Base-by-base conservation (phyloP, 371 early-diverging fungal species). In the Lichtheimia corymbifera region DNA sequence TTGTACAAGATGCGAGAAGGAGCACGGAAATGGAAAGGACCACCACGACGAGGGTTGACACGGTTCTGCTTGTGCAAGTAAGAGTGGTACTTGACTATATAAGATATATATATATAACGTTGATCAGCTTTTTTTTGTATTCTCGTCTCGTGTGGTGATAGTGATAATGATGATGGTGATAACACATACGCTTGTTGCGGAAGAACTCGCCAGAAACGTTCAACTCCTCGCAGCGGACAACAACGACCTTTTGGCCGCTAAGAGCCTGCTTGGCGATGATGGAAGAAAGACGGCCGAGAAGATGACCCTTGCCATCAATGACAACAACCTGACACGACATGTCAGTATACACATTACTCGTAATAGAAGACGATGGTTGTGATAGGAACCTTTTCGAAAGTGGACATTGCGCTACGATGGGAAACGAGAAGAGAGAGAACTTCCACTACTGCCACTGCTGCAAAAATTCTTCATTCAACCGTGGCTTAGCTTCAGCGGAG, bases 21-120 rank as follows among this genome's bases (percentile, higher is more conserved):
- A 67, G 98, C 97, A 67, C 93, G 91, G 93, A 96, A 98, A 82
- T 99, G 99, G 94, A 97, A 99, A 50, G 99, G 92, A 73, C 99
- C 99, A 65, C 69, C 65, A 72, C 90, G 93, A 63, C 78, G 76
- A 75, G 99, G 99, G 91, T 99, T 99, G 72, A 98, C 93, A 76
- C 96, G 71, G 82, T 94, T 94, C 77, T 99, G 97, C 93, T 99
- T 99, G 85, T 92, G 92, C 82, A 98, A 88, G 91, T 92, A 99
- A 73, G 86, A 87, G 79, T 93, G 92, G 91, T 95, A 97, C 89
- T 92, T 95, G 70, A 93, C 94, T 92, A 74, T 17, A 61, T 50
- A 25, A 60, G 22, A 35, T 35, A 41, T 14, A 14, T n/a, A 12
- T 11, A 41, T 15, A 43, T 1, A 13, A 17, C 2, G 11, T 47